phyloP scores from a whole-genome alignment of 805 yeast species.

The Grigorovia jiainica region DNA sequence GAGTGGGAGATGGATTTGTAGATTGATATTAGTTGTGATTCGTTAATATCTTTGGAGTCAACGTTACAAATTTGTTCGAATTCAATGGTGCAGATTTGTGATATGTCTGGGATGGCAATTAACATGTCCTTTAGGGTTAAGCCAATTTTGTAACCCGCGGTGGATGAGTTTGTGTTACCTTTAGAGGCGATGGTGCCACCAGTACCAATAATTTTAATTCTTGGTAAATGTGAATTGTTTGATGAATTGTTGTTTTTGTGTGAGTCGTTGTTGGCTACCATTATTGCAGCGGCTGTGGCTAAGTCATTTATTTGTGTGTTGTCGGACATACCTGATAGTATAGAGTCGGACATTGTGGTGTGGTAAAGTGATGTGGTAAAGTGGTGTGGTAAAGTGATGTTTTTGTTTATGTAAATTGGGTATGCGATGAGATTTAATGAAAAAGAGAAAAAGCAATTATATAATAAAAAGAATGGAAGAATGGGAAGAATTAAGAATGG shows the following conservation, averaged over 20 bases:
- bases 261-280: background rate
- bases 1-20: slow-evolving; percentile 39
- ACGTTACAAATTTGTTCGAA: slow-evolving; percentile 56
- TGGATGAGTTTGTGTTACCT: slow-evolving; percentile 37
- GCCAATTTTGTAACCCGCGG: slow-evolving; percentile 48
- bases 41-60: slow-evolving; percentile 50
- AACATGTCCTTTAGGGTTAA: slow-evolving; percentile 43
- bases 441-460: too few relatives aligned
- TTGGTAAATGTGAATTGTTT: slow-evolving; percentile 15
- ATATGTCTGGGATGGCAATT: slow-evolving; percentile 46
- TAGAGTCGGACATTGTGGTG: too few relatives aligned
- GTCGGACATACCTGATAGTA: background rate
- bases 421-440: too few relatives aligned
- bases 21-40: slow-evolving; percentile 36
- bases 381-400: too few relatives aligned
- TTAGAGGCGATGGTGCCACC: slow-evolving; percentile 55
- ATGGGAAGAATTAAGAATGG: too few relatives aligned
- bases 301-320: background rate
- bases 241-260: background rate
- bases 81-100: slow-evolving; percentile 43
- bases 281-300: slow-evolving; percentile 3
- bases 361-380: too few relatives aligned
- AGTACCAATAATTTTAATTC: slow-evolving; percentile 44
- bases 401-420: background rate
- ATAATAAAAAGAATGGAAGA: too few relatives aligned